Evolutionary conservation across 441 rosid species (phyloP), one percentile per base, ranked within the genome.

Genomic region (Erodium moschatum): DNA sequence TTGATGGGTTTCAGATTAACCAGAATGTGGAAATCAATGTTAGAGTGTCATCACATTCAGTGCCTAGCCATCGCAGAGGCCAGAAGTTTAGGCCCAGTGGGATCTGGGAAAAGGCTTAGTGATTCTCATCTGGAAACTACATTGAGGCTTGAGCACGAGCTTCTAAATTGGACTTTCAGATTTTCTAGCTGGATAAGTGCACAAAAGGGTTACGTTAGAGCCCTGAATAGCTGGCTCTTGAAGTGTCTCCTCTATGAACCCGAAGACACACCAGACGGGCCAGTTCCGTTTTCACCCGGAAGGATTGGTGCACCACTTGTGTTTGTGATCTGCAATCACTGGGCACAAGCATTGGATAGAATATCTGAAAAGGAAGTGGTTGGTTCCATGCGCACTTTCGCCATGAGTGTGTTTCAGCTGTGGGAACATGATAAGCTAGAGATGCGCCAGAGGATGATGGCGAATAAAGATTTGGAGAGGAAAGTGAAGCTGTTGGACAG

Each of bases 21-120:
- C 33, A 79, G 85, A 82, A 94, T 94, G 99, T 94, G 99, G 97
- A 91, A 74, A 79, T 65, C 79, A 2, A 88, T 94, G 96, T 91
- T 88, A 15, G 96, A 86, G 56, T 94, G 97, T 71, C 97, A 94
- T 79, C 91, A 73, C n/a, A 81, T 9, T 82, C 98, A 91, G 76
- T 85, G 85, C 68, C 85, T 74, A 72, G 90, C 87, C 31, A 77
- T 94, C 61, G 85, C 75, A 75, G 96, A 87, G 83, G 89, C 89
- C 52, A 80, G 69, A 75, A 82, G 82, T 33, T 78, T 94, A n/a
- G 93, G 88, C n/a, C 81, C 88, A 8, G 66, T 84, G 35, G 85
- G 83, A 76, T 83, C 87, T 12, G 81, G 86, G 44, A 84, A 81
- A 75, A 89, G 83, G 80, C 82, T 74, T 6, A 81, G 88, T 2